Conservation (phyloP, 148 eudicot genomes). For the Cornus suecica region DNA sequence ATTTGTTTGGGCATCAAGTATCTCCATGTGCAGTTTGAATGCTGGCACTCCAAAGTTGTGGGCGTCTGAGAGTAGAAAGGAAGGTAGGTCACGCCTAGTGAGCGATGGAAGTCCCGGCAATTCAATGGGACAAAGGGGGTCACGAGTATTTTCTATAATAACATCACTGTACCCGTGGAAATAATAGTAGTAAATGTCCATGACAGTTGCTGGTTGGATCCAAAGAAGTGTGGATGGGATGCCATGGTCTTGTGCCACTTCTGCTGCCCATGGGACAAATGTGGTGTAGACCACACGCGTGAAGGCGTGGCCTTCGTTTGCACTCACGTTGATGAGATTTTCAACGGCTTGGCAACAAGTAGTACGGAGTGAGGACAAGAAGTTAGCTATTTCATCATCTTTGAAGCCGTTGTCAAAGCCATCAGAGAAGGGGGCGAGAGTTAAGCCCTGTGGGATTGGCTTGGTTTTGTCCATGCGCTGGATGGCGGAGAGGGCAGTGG, state of each 20-base stretch:
- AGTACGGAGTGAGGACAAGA: constrained; percentile 12
- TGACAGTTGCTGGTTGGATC: constrained; percentile 48
- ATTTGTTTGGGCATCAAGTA: constrained; percentile 23
- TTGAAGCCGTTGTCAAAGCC: constrained; percentile 29
- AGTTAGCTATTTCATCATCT: not conserved
- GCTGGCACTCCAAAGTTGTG: constrained; percentile 26
- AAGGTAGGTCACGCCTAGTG: constrained; percentile 37
- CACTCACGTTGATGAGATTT: constrained; percentile 12
- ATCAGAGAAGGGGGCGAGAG: constrained; percentile 25
- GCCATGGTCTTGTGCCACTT: constrained; percentile 30
- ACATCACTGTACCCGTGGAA: constrained; percentile 23
- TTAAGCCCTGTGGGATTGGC: constrained; percentile 12
- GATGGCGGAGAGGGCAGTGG: constrained; percentile 32
- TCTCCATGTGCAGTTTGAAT: constrained; percentile 29
- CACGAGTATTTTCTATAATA: constrained; percentile 17
- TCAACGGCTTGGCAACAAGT: constrained; percentile 13
- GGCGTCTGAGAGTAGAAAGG: constrained; percentile 34
- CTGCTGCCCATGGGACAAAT: constrained; percentile 37
- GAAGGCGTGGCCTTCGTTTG: constrained; percentile 23
- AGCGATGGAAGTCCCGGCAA: constrained; percentile 43
- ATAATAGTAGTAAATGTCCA: constrained; percentile 42
- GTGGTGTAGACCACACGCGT: constrained; percentile 35
- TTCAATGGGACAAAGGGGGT: constrained; percentile 34
- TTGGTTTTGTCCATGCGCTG: constrained; percentile 12
- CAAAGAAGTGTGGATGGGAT: constrained; percentile 48